These are phyloP conservation scores for Serendipita sp. DNA, from an alignment of 768 basidiomycete genomes.

Conservation along the genomic window DNA sequence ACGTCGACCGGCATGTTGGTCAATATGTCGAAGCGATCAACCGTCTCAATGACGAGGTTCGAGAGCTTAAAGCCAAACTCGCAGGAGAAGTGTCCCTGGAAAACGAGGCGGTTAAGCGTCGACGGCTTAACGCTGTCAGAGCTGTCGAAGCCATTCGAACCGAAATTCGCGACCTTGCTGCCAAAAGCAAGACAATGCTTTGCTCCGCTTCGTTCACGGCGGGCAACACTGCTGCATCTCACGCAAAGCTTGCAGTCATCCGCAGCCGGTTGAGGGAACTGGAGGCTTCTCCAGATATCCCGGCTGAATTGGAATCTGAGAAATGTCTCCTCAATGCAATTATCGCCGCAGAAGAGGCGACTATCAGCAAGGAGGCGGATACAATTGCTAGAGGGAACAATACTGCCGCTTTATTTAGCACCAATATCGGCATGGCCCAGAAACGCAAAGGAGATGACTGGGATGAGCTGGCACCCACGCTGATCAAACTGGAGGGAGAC, in stretches of 20 bases:
- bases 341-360: slow-evolving; percentile 54
- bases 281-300: slow-evolving; percentile 24
- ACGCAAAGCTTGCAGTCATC: slow-evolving; percentile 48
- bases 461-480: slow-evolving; percentile 56
- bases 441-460: slow-evolving; percentile 61
- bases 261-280: slow-evolving; percentile 40
- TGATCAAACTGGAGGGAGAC: slow-evolving; percentile 49
- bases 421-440: slow-evolving; percentile 66
- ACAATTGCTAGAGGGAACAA: slow-evolving; percentile 39
- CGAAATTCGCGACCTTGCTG: slow-evolving; percentile 55
- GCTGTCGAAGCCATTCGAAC: slow-evolving; percentile 61
- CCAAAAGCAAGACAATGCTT: slow-evolving; percentile 55
- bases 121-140: slow-evolving; percentile 48
- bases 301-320: slow-evolving; percentile 56
- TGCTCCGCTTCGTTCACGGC: slow-evolving; percentile 59
- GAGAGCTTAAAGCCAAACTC: slow-evolving; percentile 72
- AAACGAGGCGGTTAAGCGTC: slow-evolving; percentile 46
- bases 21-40: slow-evolving; percentile 93
- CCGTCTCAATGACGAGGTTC: slow-evolving; percentile 67
- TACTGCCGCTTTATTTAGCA: slow-evolving; percentile 67
- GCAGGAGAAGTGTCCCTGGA: slow-evolving; percentile 52
- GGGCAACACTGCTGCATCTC: slow-evolving; percentile 55
- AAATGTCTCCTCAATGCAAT: slow-evolving; percentile 50
- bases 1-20: slow-evolving; percentile 87
- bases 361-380: slow-evolving; percentile 21